Base-by-base conservation (phyloP, 306 rosid species). In the Casuarina cunninghamiana region DNA sequence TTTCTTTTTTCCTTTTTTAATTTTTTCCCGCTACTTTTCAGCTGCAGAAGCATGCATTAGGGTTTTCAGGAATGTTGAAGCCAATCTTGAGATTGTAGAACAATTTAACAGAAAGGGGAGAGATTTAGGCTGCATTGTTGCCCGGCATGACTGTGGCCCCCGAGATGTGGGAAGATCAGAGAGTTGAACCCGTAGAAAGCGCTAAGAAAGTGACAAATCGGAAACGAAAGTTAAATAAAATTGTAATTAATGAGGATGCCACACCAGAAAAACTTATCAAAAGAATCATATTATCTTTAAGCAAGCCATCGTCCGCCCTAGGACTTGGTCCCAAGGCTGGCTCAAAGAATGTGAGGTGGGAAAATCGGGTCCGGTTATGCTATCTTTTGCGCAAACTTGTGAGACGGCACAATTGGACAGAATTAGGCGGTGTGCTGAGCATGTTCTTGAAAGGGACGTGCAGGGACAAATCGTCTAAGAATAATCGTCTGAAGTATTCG, bases 381-480 rank as follows among this genome's bases (percentile, higher is more conserved):
- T 57, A 74, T 69, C 74, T 89, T 5, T 71, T 94, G 48, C 84
- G 68, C 32, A 77, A 81, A 61, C 88, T 92, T 3, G 32, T 84
- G 53, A 86, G 51, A 54, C 90, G 75, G 48, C 93, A 83, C 5
- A 75, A 84, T 3, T 94, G 95, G 98, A 83, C 63, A 3, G 88
- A 80, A 46, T 96, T 91, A 60, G 78, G 90, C 42, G 93, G 93
- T 13, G 97, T 88, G 43, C 84, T 92, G 50, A 89, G 92, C 79
- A 83, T 81, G 66, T 83, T 90, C 73, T 21, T 90, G 70, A 77
- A 84, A 61, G 90, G 82, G 53, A 88, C 93, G 0, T n/a, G 80
- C 51, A 82, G 83, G 32, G 91, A 90, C 39, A 65, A 5, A 35
- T 81, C 89, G 49, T 88, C 89, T 15, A 4, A 37, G 5, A 83